Base-by-base conservation (phyloP, 116 monocot species). In the Zostera marina region DNA sequence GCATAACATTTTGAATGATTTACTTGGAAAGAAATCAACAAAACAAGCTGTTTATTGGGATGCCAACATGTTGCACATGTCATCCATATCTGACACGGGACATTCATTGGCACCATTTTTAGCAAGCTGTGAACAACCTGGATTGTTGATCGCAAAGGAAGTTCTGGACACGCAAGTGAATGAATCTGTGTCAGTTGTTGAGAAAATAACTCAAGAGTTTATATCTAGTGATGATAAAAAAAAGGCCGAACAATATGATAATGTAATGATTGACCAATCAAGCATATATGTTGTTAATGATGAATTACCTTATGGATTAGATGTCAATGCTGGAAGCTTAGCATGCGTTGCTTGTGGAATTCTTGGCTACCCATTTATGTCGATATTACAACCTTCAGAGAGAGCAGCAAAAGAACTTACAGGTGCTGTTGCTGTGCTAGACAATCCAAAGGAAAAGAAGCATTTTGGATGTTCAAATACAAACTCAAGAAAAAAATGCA, bases 361-460 rank as follows among this genome's bases (percentile, higher is more conserved):
- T 46, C 96, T 98, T 69, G 96, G 96, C n/a, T 98, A 83, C 63
- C 96, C 96, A 63, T 89, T 98, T 65, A 96, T 96, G 96, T 79
- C 82, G 7, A 63, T 96, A 48, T 44, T 96, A 32, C 85, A 85
- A 69, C 96, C 96, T 60, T 68, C 71, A 41, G 58, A 54, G 17
- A 62, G 65, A 41, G 74, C 73, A 66, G 53, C 58, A n/a, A 74
- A 64, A 45, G 60, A 74, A 41, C 44, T 82, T 61, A 67, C 66
- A 40, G 13, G 60, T 54, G 12, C 42, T 24, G 66, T 61, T 24
- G 8, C 14, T 43, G 44, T 2, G 40, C 42, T 39, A 32, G 7
- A 66, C 67, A 41, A 64, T 47, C 44, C 60, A 52, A 47, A 39
- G 24, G 62, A 44, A 60, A 59, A 44, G 1, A 60, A 24, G 22